Percentiles rank a stretch among this genome's conserved stretches.
phyloP scores from a whole-genome alignment of 2,329 filamentous ascomycete genomes.

The Penicillium sp. region DNA sequence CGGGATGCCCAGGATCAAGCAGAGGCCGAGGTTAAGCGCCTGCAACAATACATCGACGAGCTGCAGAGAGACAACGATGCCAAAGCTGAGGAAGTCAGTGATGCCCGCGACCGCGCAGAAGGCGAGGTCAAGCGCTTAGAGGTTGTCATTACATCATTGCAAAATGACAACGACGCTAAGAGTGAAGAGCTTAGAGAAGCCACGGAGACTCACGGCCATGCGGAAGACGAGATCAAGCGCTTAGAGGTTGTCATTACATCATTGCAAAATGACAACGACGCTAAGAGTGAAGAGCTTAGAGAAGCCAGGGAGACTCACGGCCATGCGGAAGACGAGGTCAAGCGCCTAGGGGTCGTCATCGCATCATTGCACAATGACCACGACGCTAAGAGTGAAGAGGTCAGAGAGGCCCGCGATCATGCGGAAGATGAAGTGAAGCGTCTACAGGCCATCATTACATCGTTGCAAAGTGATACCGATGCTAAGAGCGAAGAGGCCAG shows the following conservation, averaged over 20 bases:
- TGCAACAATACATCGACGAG: constrained; percentile 53
- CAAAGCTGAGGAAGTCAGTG: constrained; percentile 8
- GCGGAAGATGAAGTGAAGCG: constrained; percentile 16
- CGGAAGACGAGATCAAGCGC: background rate
- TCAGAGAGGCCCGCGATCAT: constrained; percentile 5
- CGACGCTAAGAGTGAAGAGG: background rate
- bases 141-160: constrained; percentile 15
- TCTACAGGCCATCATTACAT: constrained; percentile 11
- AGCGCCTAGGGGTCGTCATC: background rate
- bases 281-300: background rate
- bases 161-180: background rate
- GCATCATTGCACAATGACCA: background rate
- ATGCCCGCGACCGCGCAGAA: constrained; percentile 19
- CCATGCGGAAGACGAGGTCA: background rate
- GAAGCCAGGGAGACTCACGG: background rate
- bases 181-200: background rate
- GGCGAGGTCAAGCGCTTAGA: constrained; percentile 15
- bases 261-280: background rate
- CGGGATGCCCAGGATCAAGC: constrained; percentile 22
- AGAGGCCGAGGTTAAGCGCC: constrained; percentile 16
- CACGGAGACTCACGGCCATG: background rate
- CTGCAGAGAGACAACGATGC: constrained; percentile 29
- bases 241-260: background rate
- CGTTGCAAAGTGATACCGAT: constrained; percentile 16
- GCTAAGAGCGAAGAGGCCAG: constrained; percentile 16